These are phyloP conservation scores for Tuber calosporum DNA, from an alignment of 495 filamentous ascomycete genomes.

Conservation along the genomic window DNA sequence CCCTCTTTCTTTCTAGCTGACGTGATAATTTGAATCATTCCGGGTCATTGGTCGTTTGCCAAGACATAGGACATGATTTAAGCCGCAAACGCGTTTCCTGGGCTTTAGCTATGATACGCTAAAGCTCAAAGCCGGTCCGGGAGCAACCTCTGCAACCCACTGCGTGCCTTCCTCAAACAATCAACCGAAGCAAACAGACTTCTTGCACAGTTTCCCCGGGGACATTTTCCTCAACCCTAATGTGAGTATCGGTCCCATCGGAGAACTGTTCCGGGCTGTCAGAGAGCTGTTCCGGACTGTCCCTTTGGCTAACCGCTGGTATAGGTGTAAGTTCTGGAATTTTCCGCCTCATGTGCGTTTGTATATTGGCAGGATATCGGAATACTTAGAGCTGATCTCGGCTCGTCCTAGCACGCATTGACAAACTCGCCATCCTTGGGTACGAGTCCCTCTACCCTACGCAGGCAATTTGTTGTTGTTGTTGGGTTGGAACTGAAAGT, in stretches of 20 bases:
- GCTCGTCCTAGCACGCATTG: conserved; percentile 60
- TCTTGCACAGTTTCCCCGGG: neutral
- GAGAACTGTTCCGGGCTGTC: neutral
- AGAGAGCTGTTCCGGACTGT: neutral
- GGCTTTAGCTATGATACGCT: conserved; percentile 7
- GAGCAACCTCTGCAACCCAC: conserved; percentile 8
- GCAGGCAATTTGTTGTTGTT: conserved; percentile 8
- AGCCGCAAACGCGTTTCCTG: conserved; percentile 31
- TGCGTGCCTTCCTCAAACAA: neutral
- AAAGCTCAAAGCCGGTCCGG: conserved; percentile 5
- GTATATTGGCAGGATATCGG: neutral
- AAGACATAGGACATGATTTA: conserved; percentile 22
- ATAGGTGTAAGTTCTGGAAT: conserved; percentile 29
- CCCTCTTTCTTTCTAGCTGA: conserved; percentile 8
- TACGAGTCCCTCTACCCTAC: conserved; percentile 42
- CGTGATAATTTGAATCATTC: conserved; percentile 10
- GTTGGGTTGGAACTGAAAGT: conserved; percentile 16
- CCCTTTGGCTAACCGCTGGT: neutral
- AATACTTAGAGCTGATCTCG: conserved; percentile 12
- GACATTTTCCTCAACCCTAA: neutral
- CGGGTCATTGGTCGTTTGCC: conserved; percentile 17
- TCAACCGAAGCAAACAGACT: neutral
- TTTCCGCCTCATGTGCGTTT: neutral
- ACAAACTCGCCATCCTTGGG: conserved; percentile 80
- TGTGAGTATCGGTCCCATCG: neutral